A percentile compares a stretch with the other conserved stretches of the same genome.
Conservation (phyloP, 805 yeast genomes). For the Sugiyamaella boreocaroliniensis region DNA sequence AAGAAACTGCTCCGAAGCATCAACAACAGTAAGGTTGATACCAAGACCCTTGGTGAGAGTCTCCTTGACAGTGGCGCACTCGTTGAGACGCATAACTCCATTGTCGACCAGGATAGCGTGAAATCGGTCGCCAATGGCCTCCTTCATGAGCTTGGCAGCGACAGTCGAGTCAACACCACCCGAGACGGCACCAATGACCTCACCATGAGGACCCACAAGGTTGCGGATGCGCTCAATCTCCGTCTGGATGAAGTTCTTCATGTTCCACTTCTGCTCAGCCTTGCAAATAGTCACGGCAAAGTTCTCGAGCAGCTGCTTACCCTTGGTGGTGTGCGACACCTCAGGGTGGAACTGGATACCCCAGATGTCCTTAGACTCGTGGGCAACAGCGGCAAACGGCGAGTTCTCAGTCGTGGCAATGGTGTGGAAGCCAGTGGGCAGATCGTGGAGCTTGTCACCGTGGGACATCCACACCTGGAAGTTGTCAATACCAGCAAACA, state of each 20-base stretch:
- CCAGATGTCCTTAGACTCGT: slow-evolving; percentile 63
- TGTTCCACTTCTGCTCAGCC: slow-evolving; percentile 88
- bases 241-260: slow-evolving; percentile 95
- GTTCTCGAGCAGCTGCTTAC: slow-evolving; percentile 79
- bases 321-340: slow-evolving; percentile 92
- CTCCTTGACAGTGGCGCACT: slow-evolving; percentile 80
- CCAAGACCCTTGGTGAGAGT: slow-evolving; percentile 91
- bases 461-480: slow-evolving; percentile 99
- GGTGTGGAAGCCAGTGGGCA: slow-evolving; percentile 82
- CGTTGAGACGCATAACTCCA: slow-evolving; percentile 94
- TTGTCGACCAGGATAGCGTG: slow-evolving; percentile 97
- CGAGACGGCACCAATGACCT: slow-evolving; percentile 98
- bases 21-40: slow-evolving; percentile 88
- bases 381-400: slow-evolving; percentile 89
- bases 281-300: slow-evolving; percentile 89
- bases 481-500: slow-evolving; percentile 85
- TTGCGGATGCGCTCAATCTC: slow-evolving; percentile 89
- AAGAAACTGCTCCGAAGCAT: slow-evolving; percentile 87
- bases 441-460: slow-evolving; percentile 87
- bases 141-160: slow-evolving; percentile 96
- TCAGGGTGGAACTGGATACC: slow-evolving; percentile 99
- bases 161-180: slow-evolving; percentile 99
- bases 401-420: slow-evolving; percentile 92
- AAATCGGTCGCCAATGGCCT: slow-evolving; percentile 97
- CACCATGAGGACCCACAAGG: slow-evolving; percentile 94